These are phyloP conservation scores for Kalaharituber pfeilii DNA, from an alignment of 2,329 filamentous ascomycete species.

Conservation along the genomic window DNA sequence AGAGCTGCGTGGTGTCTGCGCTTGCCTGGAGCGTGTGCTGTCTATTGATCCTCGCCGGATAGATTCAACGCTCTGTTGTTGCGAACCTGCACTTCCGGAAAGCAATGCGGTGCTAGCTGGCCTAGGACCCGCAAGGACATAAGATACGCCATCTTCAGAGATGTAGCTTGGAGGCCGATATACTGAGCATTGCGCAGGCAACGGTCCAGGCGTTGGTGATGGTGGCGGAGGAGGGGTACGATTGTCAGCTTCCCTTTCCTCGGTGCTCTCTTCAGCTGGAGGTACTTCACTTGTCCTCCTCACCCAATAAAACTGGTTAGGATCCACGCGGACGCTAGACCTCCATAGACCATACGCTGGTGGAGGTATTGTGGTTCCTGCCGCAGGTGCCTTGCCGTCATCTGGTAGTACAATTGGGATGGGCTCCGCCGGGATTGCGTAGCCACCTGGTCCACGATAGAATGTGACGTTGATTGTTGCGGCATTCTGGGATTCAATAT, in stretches of 20 bases:
- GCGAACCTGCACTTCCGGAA: not conserved
- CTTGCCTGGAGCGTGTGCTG: not conserved
- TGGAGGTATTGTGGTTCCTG: slow-evolving; percentile 43
- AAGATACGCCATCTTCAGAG: slow-evolving; percentile 57
- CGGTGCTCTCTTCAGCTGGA: too few relatives aligned
- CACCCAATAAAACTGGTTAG: slow-evolving; percentile 16
- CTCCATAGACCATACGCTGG: slow-evolving; percentile 15
- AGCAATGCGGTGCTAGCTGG: slow-evolving; percentile 24
- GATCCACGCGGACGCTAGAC: slow-evolving; percentile 14
- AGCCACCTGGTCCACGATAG: slow-evolving; percentile 42
- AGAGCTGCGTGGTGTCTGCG: not conserved
- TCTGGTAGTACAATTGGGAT: slow-evolving; percentile 55
- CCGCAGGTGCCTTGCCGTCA: slow-evolving; percentile 25
- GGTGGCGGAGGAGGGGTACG: slow-evolving; percentile 14
- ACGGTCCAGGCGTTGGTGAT: slow-evolving; percentile 9
- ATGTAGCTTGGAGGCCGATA: slow-evolving; percentile 63
- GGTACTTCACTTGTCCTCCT: too few relatives aligned
- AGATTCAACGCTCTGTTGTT: not conserved
- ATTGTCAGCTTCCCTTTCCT: too few relatives aligned
- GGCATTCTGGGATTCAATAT: slow-evolving; percentile 8
- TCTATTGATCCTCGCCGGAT: not conserved
- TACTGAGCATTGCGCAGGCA: slow-evolving; percentile 24
- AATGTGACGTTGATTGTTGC: slow-evolving; percentile 28
- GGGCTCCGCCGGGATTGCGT: slow-evolving; percentile 50
- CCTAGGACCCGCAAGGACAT: slow-evolving; percentile 41